A percentile compares a stretch with the other conserved stretches of the same genome.
Conservation (phyloP, 257 asterid genomes). For the Linderniella brevidens region DNA sequence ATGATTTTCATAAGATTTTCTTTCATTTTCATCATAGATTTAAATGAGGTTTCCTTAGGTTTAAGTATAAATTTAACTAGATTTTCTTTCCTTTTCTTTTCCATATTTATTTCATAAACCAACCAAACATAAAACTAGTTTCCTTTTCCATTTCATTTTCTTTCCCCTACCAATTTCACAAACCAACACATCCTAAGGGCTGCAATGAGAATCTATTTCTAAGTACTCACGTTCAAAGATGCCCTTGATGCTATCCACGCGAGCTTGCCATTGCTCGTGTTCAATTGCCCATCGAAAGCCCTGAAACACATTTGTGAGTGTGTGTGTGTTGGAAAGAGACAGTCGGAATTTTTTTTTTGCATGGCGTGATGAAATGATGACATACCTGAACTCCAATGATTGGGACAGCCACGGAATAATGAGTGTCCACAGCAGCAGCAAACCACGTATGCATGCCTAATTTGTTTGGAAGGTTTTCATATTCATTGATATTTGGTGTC, state of each 20-base stretch:
- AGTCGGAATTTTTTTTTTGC: constrained; percentile 4
- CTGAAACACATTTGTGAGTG: constrained; percentile 12
- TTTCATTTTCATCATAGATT: no score
- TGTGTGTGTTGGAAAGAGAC: neutral
- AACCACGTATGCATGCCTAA: constrained; percentile 96
- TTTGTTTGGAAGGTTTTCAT: constrained; percentile 15
- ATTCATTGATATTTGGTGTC: constrained; percentile 1
- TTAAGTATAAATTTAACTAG: no score
- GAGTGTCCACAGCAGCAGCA: constrained; percentile 74
- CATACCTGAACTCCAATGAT: constrained; percentile 85
- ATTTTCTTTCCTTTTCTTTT: no score
- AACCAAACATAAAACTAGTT: no score
- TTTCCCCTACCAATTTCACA: no score
- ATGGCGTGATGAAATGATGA: neutral
- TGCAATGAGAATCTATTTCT: no score
- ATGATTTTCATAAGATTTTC: no score
- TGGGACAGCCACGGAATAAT: constrained; percentile 76
- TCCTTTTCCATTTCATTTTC: no score
- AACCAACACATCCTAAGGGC: no score
- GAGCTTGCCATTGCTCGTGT: constrained; percentile 75
- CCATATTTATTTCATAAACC: no score
- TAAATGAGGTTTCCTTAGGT: no score
- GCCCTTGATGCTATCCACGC: constrained; percentile 72
- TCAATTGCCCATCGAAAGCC: constrained; percentile 95
- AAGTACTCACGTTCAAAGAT: constrained; percentile 59